Evolutionary conservation across 1,139 yeast species (phyloP).

Genomic region (Taphrina confusa): DNA sequence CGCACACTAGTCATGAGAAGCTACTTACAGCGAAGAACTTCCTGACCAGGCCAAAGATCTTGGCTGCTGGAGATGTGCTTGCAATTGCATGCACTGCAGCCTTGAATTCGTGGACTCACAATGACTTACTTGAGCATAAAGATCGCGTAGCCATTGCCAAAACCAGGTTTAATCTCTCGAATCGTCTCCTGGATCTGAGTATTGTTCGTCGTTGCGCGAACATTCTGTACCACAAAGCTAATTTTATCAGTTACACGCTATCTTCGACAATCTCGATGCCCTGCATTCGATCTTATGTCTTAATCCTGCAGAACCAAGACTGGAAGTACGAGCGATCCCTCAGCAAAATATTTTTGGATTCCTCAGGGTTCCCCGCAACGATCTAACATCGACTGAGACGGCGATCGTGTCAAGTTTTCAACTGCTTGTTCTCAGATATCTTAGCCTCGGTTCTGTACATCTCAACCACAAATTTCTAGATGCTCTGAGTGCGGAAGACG

Average conservation of each 20-base stretch:
- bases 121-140: background rate
- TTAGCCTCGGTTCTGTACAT: background rate
- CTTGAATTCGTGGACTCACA: background rate
- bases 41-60: background rate
- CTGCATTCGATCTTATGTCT: background rate
- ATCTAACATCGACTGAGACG: background rate
- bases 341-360: background rate
- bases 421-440: background rate
- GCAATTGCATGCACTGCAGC: background rate
- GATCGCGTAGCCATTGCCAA: constrained; percentile 11
- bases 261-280: background rate
- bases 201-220: constrained; percentile 10
- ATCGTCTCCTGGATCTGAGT: constrained; percentile 19
- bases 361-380: background rate
- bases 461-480: background rate
- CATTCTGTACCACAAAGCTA: too few relatives aligned
- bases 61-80: background rate
- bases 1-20: too few relatives aligned
- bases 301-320: too few relatives aligned
- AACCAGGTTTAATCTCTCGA: constrained; percentile 9
- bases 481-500: background rate
- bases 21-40: too few relatives aligned
- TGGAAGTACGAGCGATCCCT: too few relatives aligned
- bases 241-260: too few relatives aligned
- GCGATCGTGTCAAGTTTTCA: background rate